A percentile compares a stretch with the other conserved stretches of the same genome.
Evolutionary conservation across 805 yeast species (phyloP).

Genomic region (Barnettozyma vustinii): DNA sequence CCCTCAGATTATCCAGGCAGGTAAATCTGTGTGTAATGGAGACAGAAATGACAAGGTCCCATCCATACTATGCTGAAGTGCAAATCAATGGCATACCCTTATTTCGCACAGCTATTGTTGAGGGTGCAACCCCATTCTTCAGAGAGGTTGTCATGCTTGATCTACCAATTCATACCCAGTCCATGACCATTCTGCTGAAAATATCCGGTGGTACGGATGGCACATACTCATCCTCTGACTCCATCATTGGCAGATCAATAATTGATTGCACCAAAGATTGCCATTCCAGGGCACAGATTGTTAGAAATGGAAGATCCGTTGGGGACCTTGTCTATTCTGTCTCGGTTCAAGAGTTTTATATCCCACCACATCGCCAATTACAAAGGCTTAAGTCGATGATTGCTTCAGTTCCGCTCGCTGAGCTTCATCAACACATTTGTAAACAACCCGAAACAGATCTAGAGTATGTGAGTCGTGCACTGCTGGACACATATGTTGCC

Average conservation of each 20-base stretch:
- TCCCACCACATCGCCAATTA: conserved; percentile 57
- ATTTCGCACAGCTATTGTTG: conserved; percentile 64
- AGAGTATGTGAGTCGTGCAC: conserved; percentile 51
- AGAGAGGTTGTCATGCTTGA: conserved; percentile 68
- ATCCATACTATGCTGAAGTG: conserved; percentile 56
- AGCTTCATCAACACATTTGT: conserved; percentile 40
- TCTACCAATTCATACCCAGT: conserved; percentile 46
- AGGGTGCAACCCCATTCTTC: conserved; percentile 65
- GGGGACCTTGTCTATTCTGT: conserved; percentile 56
- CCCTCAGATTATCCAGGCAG: conserved; percentile 47
- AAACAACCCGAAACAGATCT: conserved; percentile 34
- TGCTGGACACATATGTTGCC: conserved; percentile 72
- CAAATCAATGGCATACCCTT: conserved; percentile 68
- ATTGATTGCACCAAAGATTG: conserved; percentile 10
- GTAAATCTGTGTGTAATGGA: conserved; percentile 58
- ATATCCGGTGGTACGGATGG: conserved; percentile 14
- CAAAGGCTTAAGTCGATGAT: conserved; percentile 54
- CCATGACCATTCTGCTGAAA: conserved; percentile 45
- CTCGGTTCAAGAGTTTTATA: conserved; percentile 45
- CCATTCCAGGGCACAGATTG: conserved; percentile 36
- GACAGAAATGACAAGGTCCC: conserved; percentile 32
- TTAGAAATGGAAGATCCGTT: conserved; percentile 37
- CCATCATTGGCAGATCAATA: conserved; percentile 25
- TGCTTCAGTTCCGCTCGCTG: conserved; percentile 24
- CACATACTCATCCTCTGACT: conserved; percentile 27